Percentiles rank a stretch among this genome's conserved stretches.
Evolutionary conservation across 164 flowering plant species (phyloP).

Genomic region (Aristolochia contorta): DNA sequence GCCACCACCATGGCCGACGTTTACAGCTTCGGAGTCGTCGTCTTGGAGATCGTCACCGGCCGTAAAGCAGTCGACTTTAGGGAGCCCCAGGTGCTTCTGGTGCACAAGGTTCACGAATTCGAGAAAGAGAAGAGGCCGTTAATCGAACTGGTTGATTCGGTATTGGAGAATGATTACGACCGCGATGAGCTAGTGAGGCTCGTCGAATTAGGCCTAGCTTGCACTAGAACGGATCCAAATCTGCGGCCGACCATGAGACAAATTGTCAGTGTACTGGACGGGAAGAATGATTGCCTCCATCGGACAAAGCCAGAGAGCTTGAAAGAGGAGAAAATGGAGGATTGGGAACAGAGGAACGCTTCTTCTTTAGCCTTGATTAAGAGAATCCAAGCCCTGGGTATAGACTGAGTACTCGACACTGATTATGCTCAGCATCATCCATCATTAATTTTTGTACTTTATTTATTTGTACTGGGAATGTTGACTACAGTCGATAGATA

Average conservation of each 20-base stretch:
- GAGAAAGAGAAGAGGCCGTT: conserved; percentile 32
- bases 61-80: conserved; percentile 72
- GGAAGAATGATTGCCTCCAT: conserved; percentile 41
- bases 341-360: conserved; percentile 52
- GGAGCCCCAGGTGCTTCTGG: conserved; percentile 52
- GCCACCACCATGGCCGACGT: conserved; percentile 65
- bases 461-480: too few relatives aligned
- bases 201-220: conserved; percentile 56
- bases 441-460: too few relatives aligned
- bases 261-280: conserved; percentile 73
- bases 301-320: conserved; percentile 5
- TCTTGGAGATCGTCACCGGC: conserved; percentile 79
- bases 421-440: too few relatives aligned
- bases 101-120: conserved; percentile 41
- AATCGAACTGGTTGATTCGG: conserved; percentile 55
- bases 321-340: conserved; percentile 41
- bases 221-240: conserved; percentile 60
- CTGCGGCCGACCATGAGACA: conserved; percentile 71
- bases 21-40: conserved; percentile 85
- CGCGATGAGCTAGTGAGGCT: conserved; percentile 48
- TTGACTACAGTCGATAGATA: too few relatives aligned
- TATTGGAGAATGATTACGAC: conserved; percentile 44
- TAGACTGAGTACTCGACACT: conserved; percentile 31
- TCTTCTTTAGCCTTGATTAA: conserved; percentile 47
- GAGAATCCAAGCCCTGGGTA: conserved; percentile 82